These are phyloP conservation scores for Candida vaughaniae DNA, from an alignment of 805 yeast species.

Conservation along the genomic window DNA sequence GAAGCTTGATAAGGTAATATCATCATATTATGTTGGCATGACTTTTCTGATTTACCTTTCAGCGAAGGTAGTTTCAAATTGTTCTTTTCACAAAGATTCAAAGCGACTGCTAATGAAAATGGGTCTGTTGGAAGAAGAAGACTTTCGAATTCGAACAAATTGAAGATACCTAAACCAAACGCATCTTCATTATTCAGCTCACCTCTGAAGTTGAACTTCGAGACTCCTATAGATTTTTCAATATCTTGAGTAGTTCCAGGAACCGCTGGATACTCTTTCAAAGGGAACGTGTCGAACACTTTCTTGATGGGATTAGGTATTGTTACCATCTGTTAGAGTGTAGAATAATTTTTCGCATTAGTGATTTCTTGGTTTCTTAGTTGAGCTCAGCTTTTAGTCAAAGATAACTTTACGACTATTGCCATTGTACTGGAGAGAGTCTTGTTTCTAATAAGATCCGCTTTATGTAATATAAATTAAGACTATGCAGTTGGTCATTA, in stretches of 20 bases:
- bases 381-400: no score
- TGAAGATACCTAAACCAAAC: constrained; percentile 57
- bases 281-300: constrained; percentile 54
- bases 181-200: constrained; percentile 14
- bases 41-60: not conserved
- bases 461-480: no score
- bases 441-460: no score
- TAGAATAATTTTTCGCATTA: constrained; percentile 1
- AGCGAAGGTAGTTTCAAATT: constrained; percentile 19
- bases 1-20: constrained; percentile 51
- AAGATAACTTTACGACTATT: no score
- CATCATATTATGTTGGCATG: constrained; percentile 29
- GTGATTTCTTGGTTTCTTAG: not conserved
- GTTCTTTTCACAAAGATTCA: constrained; percentile 48
- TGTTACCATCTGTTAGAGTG: constrained; percentile 15
- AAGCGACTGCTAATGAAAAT: constrained; percentile 45
- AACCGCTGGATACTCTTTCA: constrained; percentile 40
- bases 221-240: constrained; percentile 15
- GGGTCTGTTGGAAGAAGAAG: constrained; percentile 58
- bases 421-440: no score
- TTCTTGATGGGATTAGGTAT: constrained; percentile 42
- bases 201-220: constrained; percentile 14
- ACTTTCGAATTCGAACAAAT: constrained; percentile 29
- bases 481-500: no score
- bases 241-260: constrained; percentile 15